Base-by-base conservation (phyloP, 163 green algal species). In the Chlorella variabilis region DNA sequence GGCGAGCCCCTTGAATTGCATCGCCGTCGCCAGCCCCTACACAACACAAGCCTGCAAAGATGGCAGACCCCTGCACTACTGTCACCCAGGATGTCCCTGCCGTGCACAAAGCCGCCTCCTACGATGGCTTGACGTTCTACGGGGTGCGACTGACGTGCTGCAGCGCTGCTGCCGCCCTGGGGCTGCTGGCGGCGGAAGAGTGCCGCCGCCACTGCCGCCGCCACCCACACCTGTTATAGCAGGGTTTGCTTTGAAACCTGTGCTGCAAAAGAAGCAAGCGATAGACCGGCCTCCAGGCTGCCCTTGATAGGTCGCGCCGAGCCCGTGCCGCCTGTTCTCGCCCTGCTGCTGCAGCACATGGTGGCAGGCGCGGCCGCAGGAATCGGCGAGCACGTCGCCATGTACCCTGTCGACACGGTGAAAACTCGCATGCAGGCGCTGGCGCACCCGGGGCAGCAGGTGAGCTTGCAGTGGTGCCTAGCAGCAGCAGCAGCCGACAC, bases 351-450 rank as follows among this genome's bases (percentile, higher is more conserved):
- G 87, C 87, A 97, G 93, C 93, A 98, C 86, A 97, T 97, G 93
- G 38, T 96, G 13, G 92, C 94, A 5, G 95, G 95, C 17, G 94
- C 93, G 1, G 68, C 92, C 18, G 96, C 96, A 20, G 95, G 95
- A n/a, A 95, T 97, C 2, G 90, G 93, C 20, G 96, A 99, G 86
- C 97, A 99, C 84, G 89, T 92, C 11, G 94, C 90, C 39, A 99
- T 99, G 97, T 99, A 95, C 73, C 76, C 76, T 2, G 92, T 99
- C 3, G 97, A 99, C 86, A 99, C 95, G 13, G 93, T 99, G 66
- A 99, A 99, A 79, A 99, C 97, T 9, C 81, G 96, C 3, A 98
- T 98, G 93, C 97, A 99, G 89, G 94, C 94, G 3, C 81, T 97
- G 4, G 89, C 89, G 36, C 94, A 97, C 62, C 94, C 94, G 3